Base-by-base conservation (phyloP, 2,329 filamentous ascomycete species). In the Fusarium sp. region DNA sequence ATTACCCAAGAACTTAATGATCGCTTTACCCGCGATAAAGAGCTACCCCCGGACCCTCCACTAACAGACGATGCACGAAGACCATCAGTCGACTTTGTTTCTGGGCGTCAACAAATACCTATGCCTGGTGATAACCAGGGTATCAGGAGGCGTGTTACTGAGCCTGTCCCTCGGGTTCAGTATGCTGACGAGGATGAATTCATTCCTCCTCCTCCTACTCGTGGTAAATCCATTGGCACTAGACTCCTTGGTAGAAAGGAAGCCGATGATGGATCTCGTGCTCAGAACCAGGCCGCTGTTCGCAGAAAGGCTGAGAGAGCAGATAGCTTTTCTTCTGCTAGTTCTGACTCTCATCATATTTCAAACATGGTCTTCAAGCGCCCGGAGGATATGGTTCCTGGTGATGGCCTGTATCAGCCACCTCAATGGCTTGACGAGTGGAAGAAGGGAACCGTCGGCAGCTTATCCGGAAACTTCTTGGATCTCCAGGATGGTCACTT, bases 341-440 rank as follows among this genome's bases (percentile, higher is more conserved):
- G 67, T 51, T 79, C 77, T n/a, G 80, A 83, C 65, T 74, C 79
- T 71, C 79, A 85, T 78, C 82, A 79, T 69, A 79, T 84, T 63
- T 84, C 80, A 44, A 86, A 81, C 70, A 83, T 81, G 80, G 80
- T 81, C 56, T 87, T 80, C 80, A 86, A 79, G 74, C 83, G 79
- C 45, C 81, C 81, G 18, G 82, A 84, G 49, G 81, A 84, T 28
- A 79, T 86, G 64, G 79, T 78, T 41, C 88, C 88, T 15, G 85
- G 89, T 39, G 82, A 88, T 60, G 88, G 88, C 22, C 80, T 88
- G 42, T 94, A 93, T 78, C 82, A 89, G 36, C 85, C 88, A 8
- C 86, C 90, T 1, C 82, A 85, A 62, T 90, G 90, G 78, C 84
- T 95, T 13, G 89, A 93, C 39, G 93, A 95, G 79, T 95, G 93